Percentiles rank a stretch among this genome's conserved stretches.
Conservation (phyloP, 2,329 filamentous ascomycete genomes). For the Coniochaeta sp. region DNA sequence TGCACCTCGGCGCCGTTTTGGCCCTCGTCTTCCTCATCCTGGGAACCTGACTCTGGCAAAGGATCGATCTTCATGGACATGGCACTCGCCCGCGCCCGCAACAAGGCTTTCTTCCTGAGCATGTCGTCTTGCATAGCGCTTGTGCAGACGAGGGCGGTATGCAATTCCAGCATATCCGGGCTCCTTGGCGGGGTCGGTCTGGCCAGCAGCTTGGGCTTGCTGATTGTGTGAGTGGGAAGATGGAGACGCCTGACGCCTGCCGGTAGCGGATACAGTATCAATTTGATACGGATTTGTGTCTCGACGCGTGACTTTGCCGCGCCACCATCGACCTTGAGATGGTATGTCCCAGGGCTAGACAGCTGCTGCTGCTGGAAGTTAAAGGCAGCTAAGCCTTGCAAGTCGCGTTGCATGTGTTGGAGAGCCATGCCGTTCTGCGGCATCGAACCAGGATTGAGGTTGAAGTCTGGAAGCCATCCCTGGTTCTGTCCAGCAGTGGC, state of each 20-base stretch:
- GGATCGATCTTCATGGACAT: slow-evolving; percentile 20
- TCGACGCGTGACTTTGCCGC: slow-evolving; percentile 86
- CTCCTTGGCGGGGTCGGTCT: slow-evolving; percentile 60
- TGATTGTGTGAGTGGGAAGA: slow-evolving; percentile 83
- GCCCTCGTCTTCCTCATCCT: slow-evolving; percentile 62
- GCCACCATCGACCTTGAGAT: slow-evolving; percentile 56
- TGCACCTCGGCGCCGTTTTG: slow-evolving; percentile 88
- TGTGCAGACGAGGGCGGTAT: slow-evolving; percentile 80
- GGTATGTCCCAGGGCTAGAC: slow-evolving; percentile 5
- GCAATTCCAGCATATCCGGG: slow-evolving; percentile 70
- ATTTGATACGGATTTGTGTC: slow-evolving; percentile 85
- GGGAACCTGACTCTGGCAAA: slow-evolving; percentile 26
- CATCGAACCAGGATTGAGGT: neutral
- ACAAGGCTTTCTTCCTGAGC: slow-evolving; percentile 60
- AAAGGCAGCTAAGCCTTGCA: slow-evolving; percentile 10
- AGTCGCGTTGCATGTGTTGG: slow-evolving; percentile 23
- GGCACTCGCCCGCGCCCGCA: slow-evolving; percentile 40
- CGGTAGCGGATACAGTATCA: slow-evolving; percentile 71
- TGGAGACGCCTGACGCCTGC: slow-evolving; percentile 72
- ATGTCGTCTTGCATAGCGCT: slow-evolving; percentile 77
- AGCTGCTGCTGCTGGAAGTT: neutral
- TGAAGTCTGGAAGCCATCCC: neutral
- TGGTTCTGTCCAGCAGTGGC: neutral
- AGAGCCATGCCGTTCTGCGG: neutral
- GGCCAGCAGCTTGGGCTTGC: slow-evolving; percentile 83